Conservation (phyloP, 75 land plant genomes). For the Sequoiadendron giganteum region DNA sequence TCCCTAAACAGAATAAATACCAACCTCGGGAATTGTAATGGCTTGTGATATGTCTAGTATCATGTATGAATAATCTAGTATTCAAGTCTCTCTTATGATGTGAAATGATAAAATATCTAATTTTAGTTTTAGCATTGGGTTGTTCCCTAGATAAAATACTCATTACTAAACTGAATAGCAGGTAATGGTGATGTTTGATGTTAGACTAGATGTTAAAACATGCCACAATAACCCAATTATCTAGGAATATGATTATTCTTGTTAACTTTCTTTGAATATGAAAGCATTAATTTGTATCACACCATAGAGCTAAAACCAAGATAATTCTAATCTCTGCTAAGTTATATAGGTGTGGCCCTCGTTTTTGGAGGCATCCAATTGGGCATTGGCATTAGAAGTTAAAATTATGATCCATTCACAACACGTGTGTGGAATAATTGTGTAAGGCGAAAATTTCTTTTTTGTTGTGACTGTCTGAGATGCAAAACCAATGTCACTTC, state of each 20-base stretch:
- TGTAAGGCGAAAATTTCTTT: neutral
- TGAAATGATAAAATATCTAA: neutral
- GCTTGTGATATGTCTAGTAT: neutral
- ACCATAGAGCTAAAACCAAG: neutral
- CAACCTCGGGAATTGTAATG: neutral
- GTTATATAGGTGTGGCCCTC: neutral
- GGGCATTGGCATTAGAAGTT: neutral
- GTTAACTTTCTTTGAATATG: neutral
- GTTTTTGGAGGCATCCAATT: neutral
- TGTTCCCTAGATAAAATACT: neutral
- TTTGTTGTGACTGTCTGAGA: neutral
- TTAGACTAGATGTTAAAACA: neutral
- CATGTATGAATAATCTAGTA: neutral
- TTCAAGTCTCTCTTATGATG: neutral
- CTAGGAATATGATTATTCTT: neutral
- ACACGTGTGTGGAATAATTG: neutral
- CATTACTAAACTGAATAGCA: neutral
- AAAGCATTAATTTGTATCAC: neutral
- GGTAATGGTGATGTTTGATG: neutral
- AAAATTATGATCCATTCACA: neutral
- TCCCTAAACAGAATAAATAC: neutral
- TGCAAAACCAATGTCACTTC: neutral
- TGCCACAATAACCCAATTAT: neutral
- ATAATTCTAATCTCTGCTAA: neutral
- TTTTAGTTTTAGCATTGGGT: neutral